Base-by-base conservation (phyloP, 2,329 filamentous ascomycete species). In the Trichoderma sp. region DNA sequence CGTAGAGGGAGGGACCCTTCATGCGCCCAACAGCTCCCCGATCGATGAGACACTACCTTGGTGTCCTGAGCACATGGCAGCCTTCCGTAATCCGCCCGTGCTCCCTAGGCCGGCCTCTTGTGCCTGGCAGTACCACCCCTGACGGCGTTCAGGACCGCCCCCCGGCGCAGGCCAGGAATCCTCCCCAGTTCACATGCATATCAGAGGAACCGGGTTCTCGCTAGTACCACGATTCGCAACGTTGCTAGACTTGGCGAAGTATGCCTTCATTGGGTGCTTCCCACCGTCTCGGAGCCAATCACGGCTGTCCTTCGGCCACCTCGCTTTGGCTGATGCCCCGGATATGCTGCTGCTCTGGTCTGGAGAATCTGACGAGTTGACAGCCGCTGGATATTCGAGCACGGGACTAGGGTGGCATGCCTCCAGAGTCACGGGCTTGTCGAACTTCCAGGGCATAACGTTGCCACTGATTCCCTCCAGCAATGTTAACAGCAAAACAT, bases 211-310 rank as follows among this genome's bases (percentile, higher is more conserved):
- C 19, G 26, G 21, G 28, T 24, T 52, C 47, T 52, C 10, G 12
- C 34, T 59, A 24, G 21, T 24, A 55, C 45, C 45, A 26, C 50
- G 57, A 61, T 50, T 19, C 44, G 64, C 57, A 66, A 66, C 64
- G 64, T 66, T 66, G 64, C 64, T 54, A 62, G 30, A 56, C 64
- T 66, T 62, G 64, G 50, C 50, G 51, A 56, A 44, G 50, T 28
- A 44, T 41, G 57, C 41, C 41, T 34, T 39, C 34, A 39, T 39
- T 39, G 12, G 34, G 55, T 64, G 48, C n/a, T 59, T 59, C 47
- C 21, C 34, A 58, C 52, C 21, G 54, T 34, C 47, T 28, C 26
- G 28, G 50, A 15, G 44, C 45, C 52, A 52, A 63, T 55, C 50
- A 47, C 55, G 51, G 34, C 28, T 26, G 21, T 43, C 44, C n/a